Evolutionary conservation across 345 rosid species (phyloP), one percentile per base, ranked within the genome.

Genomic region (Cardamine occulta): DNA sequence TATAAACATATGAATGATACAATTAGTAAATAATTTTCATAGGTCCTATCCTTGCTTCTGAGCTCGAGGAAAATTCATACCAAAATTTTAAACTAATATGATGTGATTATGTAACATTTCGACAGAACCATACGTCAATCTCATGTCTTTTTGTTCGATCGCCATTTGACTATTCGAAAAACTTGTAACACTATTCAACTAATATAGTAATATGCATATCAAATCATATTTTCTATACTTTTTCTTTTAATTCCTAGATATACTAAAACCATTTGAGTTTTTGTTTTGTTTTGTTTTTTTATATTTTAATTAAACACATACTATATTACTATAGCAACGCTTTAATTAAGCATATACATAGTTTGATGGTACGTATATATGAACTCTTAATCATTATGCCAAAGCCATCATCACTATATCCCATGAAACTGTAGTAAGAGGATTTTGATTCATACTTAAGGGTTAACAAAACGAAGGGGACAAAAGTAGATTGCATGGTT

Each of bases 401-500:
- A 67, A 37, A 28, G 26, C 48, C 53, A 40, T 17, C 15, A 21
- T 47, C 24, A 4, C 42, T 39, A 39, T 19, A 39, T 60, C 47
- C 63, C 28, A 61, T 68, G 79, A 68, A 60, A 75, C 29, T 53
- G 69, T 62, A 40, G 68, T 39, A 15, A 62, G 54, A 60, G 24
- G 73, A 31, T 48, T 66, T 66, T 48, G 67, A 66, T 48, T 58
- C 34, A 68, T 68, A 51, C 21, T 68, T 58, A 28, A 10, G 40
- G 54, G 54, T 48, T 28, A 75, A 67, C 37, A 7, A 60, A 45
- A 59, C 44, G 11, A 67, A 39, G 79, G 54, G 54, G 73, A 48
- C 72, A 74, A 66, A 74, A 45, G 66, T 74, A 47, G 18, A 24
- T 24, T 66, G 44, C 78, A 66, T 66, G 78, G 42, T 57, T 66